These are phyloP conservation scores for Colletotrichum ledebouriae DNA, from an alignment of 2,329 filamentous ascomycete species.

Conservation along the genomic window DNA sequence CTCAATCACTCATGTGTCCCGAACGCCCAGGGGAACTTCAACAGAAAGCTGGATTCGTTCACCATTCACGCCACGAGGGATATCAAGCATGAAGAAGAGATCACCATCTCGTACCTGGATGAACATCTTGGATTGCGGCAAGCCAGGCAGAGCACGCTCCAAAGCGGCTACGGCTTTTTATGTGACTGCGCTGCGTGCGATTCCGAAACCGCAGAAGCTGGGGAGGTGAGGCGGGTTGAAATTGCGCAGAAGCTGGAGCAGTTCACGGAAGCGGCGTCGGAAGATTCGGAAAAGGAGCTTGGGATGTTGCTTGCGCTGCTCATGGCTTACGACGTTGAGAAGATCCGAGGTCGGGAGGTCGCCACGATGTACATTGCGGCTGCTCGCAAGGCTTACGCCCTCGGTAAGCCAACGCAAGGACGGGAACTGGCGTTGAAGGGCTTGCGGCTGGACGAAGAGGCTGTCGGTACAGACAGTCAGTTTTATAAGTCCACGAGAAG, in stretches of 20 bases:
- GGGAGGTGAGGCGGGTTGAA: slow-evolving; percentile 24
- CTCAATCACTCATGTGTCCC: slow-evolving; percentile 40
- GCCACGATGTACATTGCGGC: slow-evolving; percentile 27
- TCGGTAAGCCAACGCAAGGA: not conserved
- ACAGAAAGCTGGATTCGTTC: slow-evolving; percentile 18
- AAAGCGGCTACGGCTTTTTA: slow-evolving; percentile 25
- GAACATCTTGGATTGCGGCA: slow-evolving; percentile 27
- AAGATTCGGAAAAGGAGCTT: slow-evolving; percentile 15
- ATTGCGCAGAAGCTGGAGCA: slow-evolving; percentile 5
- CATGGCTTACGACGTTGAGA: slow-evolving; percentile 26
- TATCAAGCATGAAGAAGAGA: slow-evolving; percentile 31
- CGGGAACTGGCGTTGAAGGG: slow-evolving; percentile 23
- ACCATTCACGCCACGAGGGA: slow-evolving; percentile 36
- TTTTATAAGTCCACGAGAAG: slow-evolving; percentile 21
- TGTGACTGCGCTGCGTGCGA: slow-evolving; percentile 31
- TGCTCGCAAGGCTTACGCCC: slow-evolving; percentile 19
- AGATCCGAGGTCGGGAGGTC: slow-evolving; percentile 33
- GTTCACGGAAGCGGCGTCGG: slow-evolving; percentile 21
- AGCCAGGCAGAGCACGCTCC: slow-evolving; percentile 14
- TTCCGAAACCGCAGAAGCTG: slow-evolving; percentile 3
- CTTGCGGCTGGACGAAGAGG: slow-evolving; percentile 30
- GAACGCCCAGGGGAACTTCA: slow-evolving; percentile 39
- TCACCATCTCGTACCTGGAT: slow-evolving; percentile 40
- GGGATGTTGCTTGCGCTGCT: slow-evolving; percentile 25
- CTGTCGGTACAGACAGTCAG: slow-evolving; percentile 36